Evolutionary conservation across 169 alveolate species (phyloP).

Genomic region (Plasmodium gallinaceum): DNA sequence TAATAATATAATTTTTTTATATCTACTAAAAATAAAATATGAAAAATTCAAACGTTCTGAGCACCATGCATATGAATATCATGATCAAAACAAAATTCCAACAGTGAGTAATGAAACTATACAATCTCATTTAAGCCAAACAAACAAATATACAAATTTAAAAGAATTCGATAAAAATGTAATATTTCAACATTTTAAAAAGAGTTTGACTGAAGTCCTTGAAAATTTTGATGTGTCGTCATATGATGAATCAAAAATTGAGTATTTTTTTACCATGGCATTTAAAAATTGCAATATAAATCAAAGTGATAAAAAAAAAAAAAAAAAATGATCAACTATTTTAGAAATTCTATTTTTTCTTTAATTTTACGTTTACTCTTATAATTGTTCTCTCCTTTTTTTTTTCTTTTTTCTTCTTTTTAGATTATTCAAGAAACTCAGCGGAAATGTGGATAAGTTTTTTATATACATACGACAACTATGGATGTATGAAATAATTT

Average conservation of each 20-base stretch:
- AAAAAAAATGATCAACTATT: background rate
- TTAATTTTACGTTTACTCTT: background rate
- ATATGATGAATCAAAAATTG: background rate
- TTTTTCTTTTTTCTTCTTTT: background rate
- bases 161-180: background rate
- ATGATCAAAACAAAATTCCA: background rate
- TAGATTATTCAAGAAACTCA: constrained; percentile 8
- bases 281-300: constrained; percentile 64
- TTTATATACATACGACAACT: constrained; percentile 36
- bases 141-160: background rate
- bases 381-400: background rate
- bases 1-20: constrained; percentile 31
- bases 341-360: background rate
- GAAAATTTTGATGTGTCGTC: background rate
- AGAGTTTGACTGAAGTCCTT: background rate
- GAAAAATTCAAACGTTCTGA: constrained; percentile 17
- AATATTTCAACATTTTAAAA: background rate
- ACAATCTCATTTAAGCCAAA: background rate
- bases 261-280: constrained; percentile 23
- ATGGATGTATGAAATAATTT: constrained; percentile 33
- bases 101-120: background rate
- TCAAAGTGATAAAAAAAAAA: constrained; percentile 16
- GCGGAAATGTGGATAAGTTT: background rate
- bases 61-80: constrained; percentile 5
- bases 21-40: constrained; percentile 22